phyloP scores from a whole-genome alignment of 2,329 filamentous ascomycete species.

The Berkeleyomyces basicola region DNA sequence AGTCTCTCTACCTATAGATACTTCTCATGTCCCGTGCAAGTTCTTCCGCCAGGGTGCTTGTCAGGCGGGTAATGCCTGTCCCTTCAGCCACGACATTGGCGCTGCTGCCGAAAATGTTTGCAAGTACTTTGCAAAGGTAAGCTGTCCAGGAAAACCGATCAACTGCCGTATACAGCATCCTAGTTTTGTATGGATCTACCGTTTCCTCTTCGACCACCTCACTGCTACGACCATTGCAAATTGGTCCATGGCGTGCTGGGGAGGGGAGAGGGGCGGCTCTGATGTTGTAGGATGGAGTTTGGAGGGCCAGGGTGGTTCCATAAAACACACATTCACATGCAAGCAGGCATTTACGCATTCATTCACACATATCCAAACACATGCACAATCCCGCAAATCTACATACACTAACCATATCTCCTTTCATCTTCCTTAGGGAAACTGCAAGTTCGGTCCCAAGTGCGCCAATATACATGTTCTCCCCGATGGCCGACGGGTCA shows the following conservation, averaged over 20 bases:
- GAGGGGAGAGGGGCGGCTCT: too few species aligned
- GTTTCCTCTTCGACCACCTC: not conserved
- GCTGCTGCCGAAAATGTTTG: conserved; percentile 74
- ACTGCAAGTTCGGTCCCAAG: conserved; percentile 97
- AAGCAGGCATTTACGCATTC: too few species aligned
- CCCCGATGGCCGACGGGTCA: conserved; percentile 82
- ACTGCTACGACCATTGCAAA: too few species aligned
- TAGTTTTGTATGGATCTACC: not conserved
- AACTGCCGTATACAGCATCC: not conserved
- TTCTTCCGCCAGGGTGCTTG: conserved; percentile 96
- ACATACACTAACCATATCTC: not conserved
- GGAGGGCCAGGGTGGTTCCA: too few species aligned
- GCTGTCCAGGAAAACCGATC: conserved; percentile 13
- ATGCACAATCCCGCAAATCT: not conserved
- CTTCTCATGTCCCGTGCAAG: conserved; percentile 95
- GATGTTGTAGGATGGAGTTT: too few species aligned
- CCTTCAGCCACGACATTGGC: conserved; percentile 87
- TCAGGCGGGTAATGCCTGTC: conserved; percentile 89
- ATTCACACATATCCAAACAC: conserved; percentile 2
- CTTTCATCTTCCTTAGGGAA: conserved; percentile 43
- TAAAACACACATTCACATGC: too few species aligned
- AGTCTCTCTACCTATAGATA: conserved; percentile 40
- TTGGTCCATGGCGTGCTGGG: too few species aligned
- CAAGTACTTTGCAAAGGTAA: conserved; percentile 97
- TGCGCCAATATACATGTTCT: conserved; percentile 94